Conservation (phyloP, 2,329 filamentous ascomycete species). For the Colletotrichum abscissum region DNA sequence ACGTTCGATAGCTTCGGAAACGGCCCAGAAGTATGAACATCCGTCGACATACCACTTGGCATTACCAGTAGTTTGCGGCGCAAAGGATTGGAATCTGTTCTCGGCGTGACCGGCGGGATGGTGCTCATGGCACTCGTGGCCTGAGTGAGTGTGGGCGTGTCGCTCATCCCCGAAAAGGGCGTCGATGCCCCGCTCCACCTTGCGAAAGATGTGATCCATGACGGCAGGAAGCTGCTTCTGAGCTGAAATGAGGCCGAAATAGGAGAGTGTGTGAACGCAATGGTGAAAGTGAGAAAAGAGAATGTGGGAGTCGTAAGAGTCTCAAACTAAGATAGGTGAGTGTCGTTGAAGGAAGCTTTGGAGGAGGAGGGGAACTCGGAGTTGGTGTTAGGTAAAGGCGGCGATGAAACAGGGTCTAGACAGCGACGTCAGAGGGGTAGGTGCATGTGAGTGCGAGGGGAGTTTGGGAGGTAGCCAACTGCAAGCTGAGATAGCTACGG, state of each 20-base stretch:
- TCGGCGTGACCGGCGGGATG: constrained; percentile 55
- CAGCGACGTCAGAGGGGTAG: constrained; percentile 33
- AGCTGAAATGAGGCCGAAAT: neutral
- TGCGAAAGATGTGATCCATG: constrained; percentile 56
- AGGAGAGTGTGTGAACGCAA: neutral
- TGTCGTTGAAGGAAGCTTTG: constrained; percentile 27
- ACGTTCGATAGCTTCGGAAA: constrained; percentile 81
- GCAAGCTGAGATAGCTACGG: neutral
- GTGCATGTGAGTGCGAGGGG: constrained; percentile 12
- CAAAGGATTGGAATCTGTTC: constrained; percentile 76
- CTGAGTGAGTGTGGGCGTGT: constrained; percentile 58
- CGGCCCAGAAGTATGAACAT: constrained; percentile 86
- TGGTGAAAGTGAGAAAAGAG: neutral
- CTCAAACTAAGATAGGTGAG: neutral
- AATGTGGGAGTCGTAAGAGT: neutral
- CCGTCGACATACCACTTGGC: constrained; percentile 92
- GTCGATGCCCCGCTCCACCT: constrained; percentile 56
- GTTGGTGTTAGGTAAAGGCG: constrained; percentile 1
- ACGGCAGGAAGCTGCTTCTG: constrained; percentile 8
- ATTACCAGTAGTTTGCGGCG: constrained; percentile 77
- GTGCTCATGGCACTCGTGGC: constrained; percentile 52
- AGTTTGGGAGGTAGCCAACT: constrained; percentile 14
- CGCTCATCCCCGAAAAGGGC: constrained; percentile 52
- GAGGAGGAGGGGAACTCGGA: constrained; percentile 26
- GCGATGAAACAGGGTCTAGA: constrained; percentile 29